Evolutionary conservation across 176 grass and related monocot genomes (phyloP).

Genomic region (Rhipidocladum racemiflorum): DNA sequence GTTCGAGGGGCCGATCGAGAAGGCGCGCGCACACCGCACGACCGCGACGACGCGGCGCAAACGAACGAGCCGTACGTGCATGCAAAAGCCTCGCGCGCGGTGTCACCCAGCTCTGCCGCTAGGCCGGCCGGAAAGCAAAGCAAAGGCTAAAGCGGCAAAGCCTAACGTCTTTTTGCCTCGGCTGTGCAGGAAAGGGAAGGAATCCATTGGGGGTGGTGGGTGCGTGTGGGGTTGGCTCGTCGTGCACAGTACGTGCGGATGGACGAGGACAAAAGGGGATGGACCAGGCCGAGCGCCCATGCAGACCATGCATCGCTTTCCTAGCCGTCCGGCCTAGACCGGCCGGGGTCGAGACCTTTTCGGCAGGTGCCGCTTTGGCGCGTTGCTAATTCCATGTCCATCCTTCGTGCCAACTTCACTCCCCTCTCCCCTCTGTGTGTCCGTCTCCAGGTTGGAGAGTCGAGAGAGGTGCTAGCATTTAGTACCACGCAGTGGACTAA

Average conservation of each 20-base stretch:
- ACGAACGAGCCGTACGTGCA: background rate
- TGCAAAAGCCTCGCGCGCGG: background rate
- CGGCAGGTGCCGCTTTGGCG: conserved; percentile 15
- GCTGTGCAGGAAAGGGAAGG: background rate
- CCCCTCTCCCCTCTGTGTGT: no score
- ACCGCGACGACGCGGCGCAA: background rate
- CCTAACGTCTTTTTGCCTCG: background rate
- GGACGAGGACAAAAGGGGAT: conserved; percentile 21
- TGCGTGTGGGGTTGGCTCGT: conserved; percentile 16
- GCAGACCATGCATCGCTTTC: conserved; percentile 16
- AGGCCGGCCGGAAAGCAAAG: background rate
- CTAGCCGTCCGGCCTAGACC: background rate
- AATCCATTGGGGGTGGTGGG: conserved; percentile 16
- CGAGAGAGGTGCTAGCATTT: no score
- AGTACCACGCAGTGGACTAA: no score
- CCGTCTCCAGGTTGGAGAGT: no score
- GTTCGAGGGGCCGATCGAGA: background rate
- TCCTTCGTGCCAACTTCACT: no score
- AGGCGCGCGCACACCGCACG: background rate
- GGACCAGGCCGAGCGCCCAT: background rate
- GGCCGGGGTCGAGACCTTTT: conserved; percentile 19
- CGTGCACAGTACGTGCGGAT: background rate
- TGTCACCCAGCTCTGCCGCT: background rate
- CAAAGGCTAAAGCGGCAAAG: background rate
- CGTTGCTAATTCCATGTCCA: background rate